Base-by-base conservation (phyloP, 805 yeast species). In the Candida sphagnicola region DNA sequence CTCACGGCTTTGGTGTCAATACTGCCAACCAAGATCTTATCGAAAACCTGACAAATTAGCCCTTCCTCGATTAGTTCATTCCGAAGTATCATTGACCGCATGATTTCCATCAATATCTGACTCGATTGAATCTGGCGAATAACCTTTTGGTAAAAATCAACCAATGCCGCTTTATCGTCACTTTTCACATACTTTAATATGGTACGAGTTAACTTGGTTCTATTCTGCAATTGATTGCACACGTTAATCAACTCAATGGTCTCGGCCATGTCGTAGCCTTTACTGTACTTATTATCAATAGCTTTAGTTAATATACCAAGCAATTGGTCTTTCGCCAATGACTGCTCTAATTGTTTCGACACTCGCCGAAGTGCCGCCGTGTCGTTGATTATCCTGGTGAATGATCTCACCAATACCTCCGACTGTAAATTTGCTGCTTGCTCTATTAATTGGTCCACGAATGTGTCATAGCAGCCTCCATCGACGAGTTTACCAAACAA, bases 41-140 rank as follows among this genome's bases (percentile, higher is more conserved):
- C 36, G 18, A 36, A 42, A 13, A 31, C 16, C 3, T 11, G 4
- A 4, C 14, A 23, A n/a, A 42, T 21, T 14, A 44, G 13, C 13
- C 2, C 31, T 5, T 18, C 8, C 16, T 44, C 45, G 8, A 39
- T 14, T 4, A 26, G 10, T 6, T 35, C 31, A 3, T 32, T 8
- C 19, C 34, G 13, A 11, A 44, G 16, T n/a, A 40, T 8, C 18
- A 32, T 30, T 5, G 34, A 30, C 16, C 47, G 25, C 19, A 34
- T 35, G 6, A 44, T 28, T 21, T 44, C 47, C n/a, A 44, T 14
- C 15, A 44, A 15, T 19, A 35, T 26, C n/a, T 31, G 35, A 13
- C 26, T 41, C 14, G 37, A 19, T 26, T 1, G 12, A 6, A 34
- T 12, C 3, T 25, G n/a, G 16, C 11, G 31, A 18, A n/a, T 5